These are phyloP conservation scores for Fusarium sp. DNA, from an alignment of 2,329 filamentous ascomycete genomes.

Conservation along the genomic window DNA sequence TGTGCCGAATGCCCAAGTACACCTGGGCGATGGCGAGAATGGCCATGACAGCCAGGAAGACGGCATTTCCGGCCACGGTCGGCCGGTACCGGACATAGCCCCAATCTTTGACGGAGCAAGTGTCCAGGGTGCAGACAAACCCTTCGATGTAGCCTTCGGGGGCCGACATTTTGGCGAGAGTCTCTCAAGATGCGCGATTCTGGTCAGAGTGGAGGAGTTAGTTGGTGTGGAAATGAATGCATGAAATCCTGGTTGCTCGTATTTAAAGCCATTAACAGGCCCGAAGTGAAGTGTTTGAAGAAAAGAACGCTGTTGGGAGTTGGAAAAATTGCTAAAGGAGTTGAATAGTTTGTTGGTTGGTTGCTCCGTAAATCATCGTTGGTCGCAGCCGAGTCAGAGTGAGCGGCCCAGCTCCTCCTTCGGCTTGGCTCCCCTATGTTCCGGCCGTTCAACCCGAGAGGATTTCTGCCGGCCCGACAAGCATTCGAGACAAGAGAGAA, in stretches of 20 bases:
- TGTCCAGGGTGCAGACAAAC: conserved; percentile 32
- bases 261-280: conserved; percentile 14
- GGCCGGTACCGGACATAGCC: conserved; percentile 33
- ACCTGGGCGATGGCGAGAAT: conserved; percentile 25
- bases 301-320: background rate
- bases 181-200: background rate
- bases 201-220: background rate
- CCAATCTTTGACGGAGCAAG: conserved; percentile 29
- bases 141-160: conserved; percentile 28
- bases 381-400: conserved; percentile 1
- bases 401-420: background rate
- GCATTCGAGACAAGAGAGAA: background rate
- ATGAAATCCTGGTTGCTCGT: background rate
- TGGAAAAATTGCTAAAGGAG: background rate
- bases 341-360: conserved; percentile 5
- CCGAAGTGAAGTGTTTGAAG: background rate
- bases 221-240: background rate
- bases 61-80: conserved; percentile 23
- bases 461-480: background rate
- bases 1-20: conserved; percentile 36
- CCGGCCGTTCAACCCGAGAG: conserved; percentile 17
- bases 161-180: conserved; percentile 17
- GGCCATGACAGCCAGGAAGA: conserved; percentile 30
- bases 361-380: background rate
- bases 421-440: conserved; percentile 23